Base-by-base conservation (phyloP, 768 basidiomycete species). In the Mycena galopus region DNA sequence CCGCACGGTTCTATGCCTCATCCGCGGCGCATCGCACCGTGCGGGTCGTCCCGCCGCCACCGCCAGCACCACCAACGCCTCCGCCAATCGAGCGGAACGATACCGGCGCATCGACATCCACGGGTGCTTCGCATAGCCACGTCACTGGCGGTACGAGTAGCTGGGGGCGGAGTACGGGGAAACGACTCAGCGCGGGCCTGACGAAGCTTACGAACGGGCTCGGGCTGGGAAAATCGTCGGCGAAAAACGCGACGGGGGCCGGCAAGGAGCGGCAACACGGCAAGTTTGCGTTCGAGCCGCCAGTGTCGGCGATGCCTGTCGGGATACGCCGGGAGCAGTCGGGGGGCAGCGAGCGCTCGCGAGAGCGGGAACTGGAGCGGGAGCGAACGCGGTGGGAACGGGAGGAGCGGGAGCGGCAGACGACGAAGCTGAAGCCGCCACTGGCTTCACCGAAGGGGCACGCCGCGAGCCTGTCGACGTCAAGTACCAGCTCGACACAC, bases 211-310 rank as follows among this genome's bases (percentile, higher is more conserved):
- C 53, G 86, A 83, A 73, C 76, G 81, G 80, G 79, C 75, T 69
- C 76, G 79, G 65, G 47, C 60, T 75, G 16, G 69, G 82, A 0
- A 78, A 83, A 37, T 75, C 81, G 32, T 75, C 81, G 33, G 80
- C 83, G 44, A 69, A 60, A 50, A 69, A 63, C 44, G 70, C 85
- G 27, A 75, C 82, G 5, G 78, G 82, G 9, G 74, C 81, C 12
- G 82, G 86, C 30, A 79, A 72, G 64, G 74, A 75, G 47, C 74
- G 82, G 6, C 86, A 89, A 0, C 92, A 92, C 78, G 89, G 88
- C 11, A 83, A 87, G 32, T 93, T 94, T 76, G 81, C 88, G 7
- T 94, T 94, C 75, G 93, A 94, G 75, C 90, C 91, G 23, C 86
- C 92, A 0, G 89, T 91, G 3, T 88, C 91, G 21, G 85, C 89